Evolutionary conservation across 768 basidiomycete genomes (phyloP).

Genomic region (Imleria badia): DNA sequence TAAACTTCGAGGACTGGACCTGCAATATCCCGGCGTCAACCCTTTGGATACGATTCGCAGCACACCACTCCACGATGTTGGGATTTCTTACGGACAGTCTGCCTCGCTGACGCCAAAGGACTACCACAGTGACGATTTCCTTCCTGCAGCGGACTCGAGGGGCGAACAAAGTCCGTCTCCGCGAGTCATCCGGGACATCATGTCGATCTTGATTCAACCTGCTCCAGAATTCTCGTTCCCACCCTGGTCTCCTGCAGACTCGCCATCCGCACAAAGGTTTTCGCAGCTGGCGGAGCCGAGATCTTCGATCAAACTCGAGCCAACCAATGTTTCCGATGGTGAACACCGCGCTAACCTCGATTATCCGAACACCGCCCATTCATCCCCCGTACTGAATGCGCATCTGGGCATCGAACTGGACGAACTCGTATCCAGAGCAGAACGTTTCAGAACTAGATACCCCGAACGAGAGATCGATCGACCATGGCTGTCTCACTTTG

Average conservation of each 20-base stretch:
- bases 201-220: conserved; percentile 29
- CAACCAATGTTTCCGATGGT: neutral
- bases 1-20: conserved; percentile 13
- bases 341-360: neutral
- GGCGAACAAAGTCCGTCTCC: conserved; percentile 24
- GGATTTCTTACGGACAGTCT: neutral
- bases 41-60: conserved; percentile 38
- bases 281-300: neutral
- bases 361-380: neutral
- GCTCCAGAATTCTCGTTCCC: conserved; percentile 6
- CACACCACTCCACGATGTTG: neutral
- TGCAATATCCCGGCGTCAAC: conserved; percentile 34
- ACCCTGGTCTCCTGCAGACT: conserved; percentile 5
- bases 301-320: neutral
- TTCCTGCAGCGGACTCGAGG: neutral
- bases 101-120: neutral
- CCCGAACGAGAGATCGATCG: conserved; percentile 62
- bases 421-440: conserved; percentile 55
- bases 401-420: conserved; percentile 57
- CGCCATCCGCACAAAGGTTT: neutral
- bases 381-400: conserved; percentile 60
- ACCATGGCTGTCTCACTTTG: conserved; percentile 64
- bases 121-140: neutral
- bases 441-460: conserved; percentile 51
- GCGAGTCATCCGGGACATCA: conserved; percentile 31